phyloP scores from a whole-genome alignment of 228 moss, liverwort and hornwort species.

The Sphagnum magellanicum region DNA sequence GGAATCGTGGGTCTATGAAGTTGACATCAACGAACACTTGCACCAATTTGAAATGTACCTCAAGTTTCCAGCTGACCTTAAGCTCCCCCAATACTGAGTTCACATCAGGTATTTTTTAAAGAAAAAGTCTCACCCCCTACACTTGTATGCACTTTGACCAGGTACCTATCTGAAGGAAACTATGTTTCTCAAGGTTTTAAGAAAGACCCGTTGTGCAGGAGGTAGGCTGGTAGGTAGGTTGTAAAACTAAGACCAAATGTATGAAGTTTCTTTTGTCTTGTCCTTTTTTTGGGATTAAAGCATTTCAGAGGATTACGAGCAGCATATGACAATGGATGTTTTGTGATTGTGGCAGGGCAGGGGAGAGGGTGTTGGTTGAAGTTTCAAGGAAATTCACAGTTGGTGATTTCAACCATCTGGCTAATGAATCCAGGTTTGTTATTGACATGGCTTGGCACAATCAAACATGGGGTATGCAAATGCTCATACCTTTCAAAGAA shows the following conservation, averaged over 20 bases:
- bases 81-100: constrained; percentile 8
- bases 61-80: constrained; percentile 22
- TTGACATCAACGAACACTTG: constrained; percentile 19
- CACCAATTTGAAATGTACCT: constrained; percentile 39
- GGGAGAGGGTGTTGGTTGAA: constrained; percentile 70
- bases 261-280: too few species aligned
- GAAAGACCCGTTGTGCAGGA: too few species aligned
- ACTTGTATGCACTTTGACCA: too few species aligned
- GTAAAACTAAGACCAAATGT: too few species aligned
- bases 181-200: too few species aligned
- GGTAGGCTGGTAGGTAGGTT: too few species aligned
- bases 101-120: constrained; percentile 11
- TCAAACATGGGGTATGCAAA: constrained; percentile 60
- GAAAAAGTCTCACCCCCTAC: too few species aligned
- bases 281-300: too few species aligned
- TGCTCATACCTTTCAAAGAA: constrained; percentile 54
- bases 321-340: not conserved
- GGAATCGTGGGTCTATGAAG: constrained; percentile 26
- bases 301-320: too few species aligned
- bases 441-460: constrained; percentile 69
- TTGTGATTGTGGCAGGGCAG: constrained; percentile 16
- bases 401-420: constrained; percentile 54
- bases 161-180: too few species aligned
- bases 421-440: constrained; percentile 63
- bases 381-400: constrained; percentile 70